Conservation (phyloP, 495 filamentous ascomycete species). For the Penicillium roqueforti region DNA sequence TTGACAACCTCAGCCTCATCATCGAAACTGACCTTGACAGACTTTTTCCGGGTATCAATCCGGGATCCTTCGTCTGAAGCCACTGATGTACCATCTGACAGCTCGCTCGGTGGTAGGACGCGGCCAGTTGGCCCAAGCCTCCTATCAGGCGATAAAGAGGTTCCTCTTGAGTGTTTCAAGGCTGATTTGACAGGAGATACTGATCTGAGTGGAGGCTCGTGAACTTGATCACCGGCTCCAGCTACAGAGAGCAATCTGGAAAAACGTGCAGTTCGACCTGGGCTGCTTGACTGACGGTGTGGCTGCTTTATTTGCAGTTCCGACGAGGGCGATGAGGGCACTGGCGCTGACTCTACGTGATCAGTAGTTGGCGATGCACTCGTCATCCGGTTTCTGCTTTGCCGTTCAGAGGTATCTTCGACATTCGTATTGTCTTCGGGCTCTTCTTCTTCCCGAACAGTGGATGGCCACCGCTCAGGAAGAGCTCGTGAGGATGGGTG, state of each 20-base stretch:
- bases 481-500: constrained; percentile 18
- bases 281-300: constrained; percentile 51
- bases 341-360: constrained; percentile 12
- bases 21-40: constrained; percentile 81
- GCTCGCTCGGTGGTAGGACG: constrained; percentile 48
- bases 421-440: constrained; percentile 32
- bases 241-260: constrained; percentile 55
- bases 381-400: constrained; percentile 7
- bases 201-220: constrained; percentile 75
- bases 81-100: constrained; percentile 56
- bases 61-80: constrained; percentile 56
- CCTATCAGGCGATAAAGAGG: constrained; percentile 46
- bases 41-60: constrained; percentile 56
- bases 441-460: constrained; percentile 58
- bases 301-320: constrained; percentile 7
- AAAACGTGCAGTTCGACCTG: constrained; percentile 70
- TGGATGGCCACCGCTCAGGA: constrained; percentile 54
- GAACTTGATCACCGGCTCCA: constrained; percentile 46
- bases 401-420: constrained; percentile 2
- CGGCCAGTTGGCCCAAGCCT: constrained; percentile 18
- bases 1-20: constrained; percentile 63
- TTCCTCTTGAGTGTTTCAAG: constrained; percentile 62
- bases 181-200: constrained; percentile 85
- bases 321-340: constrained; percentile 11
- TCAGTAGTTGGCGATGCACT: constrained; percentile 15